Evolutionary conservation across 257 asterid species (phyloP).

Genomic region (Mentha longifolia): DNA sequence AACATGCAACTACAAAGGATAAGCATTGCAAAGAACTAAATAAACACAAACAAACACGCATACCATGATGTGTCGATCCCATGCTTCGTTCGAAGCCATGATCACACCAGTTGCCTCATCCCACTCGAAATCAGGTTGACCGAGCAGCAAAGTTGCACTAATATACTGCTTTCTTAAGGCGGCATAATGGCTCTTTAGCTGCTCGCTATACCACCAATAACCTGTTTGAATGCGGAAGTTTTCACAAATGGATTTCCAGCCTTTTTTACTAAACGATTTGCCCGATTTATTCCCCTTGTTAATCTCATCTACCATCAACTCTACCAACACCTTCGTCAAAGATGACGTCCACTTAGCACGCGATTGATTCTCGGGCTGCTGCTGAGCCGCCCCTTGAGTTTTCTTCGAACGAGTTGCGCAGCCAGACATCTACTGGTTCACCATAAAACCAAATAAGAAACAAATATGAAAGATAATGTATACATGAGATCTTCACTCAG

Average conservation of each 20-base stretch:
- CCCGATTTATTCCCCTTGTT: slow-evolving; percentile 58
- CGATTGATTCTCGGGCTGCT: slow-evolving; percentile 60
- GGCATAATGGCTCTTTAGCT: slow-evolving; percentile 66
- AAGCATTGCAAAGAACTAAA: background rate
- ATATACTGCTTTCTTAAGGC: slow-evolving; percentile 72
- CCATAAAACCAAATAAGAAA: slow-evolving; percentile 28
- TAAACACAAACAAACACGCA: no score
- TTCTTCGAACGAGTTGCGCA: slow-evolving; percentile 64
- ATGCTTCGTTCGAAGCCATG: slow-evolving; percentile 67
- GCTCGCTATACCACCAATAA: slow-evolving; percentile 75
- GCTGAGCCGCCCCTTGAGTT: slow-evolving; percentile 31
- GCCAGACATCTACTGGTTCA: slow-evolving; percentile 60
- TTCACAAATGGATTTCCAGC: slow-evolving; percentile 76
- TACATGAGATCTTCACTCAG: slow-evolving; percentile 1
- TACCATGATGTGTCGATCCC: slow-evolving; percentile 73
- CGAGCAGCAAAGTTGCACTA: slow-evolving; percentile 50
- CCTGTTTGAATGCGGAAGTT: slow-evolving; percentile 72
- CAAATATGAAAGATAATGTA: slow-evolving; percentile 17
- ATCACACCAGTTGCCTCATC: slow-evolving; percentile 66
- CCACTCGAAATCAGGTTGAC: slow-evolving; percentile 63
- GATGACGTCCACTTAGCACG: slow-evolving; percentile 84
- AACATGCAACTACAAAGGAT: background rate
- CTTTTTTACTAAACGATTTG: slow-evolving; percentile 72
- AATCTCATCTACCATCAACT: slow-evolving; percentile 73
- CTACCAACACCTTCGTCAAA: slow-evolving; percentile 60